These are phyloP conservation scores for Blastobotrys parvus DNA, from an alignment of 805 yeast genomes.

Conservation along the genomic window DNA sequence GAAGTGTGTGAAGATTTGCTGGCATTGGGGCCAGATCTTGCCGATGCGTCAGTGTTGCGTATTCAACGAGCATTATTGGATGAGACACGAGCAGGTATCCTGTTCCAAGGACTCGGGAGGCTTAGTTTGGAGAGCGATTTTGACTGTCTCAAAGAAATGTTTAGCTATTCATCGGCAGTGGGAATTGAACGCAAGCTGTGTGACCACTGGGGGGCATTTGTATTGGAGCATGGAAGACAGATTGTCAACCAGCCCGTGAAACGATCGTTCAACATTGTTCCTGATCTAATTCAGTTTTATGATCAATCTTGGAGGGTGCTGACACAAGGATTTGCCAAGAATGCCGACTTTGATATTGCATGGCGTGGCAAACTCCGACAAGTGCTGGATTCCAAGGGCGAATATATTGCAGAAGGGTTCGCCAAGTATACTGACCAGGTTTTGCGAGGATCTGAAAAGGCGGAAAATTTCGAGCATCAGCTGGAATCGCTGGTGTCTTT, in stretches of 20 bases:
- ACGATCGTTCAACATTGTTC: neutral
- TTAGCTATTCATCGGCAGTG: neutral
- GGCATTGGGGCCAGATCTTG: neutral
- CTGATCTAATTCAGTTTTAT: conserved; percentile 1
- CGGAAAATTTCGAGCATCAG: neutral
- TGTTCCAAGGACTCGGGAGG: neutral
- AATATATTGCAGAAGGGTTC: conserved; percentile 19
- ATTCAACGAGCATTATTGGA: neutral
- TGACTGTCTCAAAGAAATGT: neutral
- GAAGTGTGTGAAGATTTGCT: neutral
- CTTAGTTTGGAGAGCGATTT: neutral
- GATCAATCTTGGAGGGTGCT: neutral
- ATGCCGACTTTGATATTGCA: neutral
- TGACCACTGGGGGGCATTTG: neutral
- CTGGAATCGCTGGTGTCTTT: neutral
- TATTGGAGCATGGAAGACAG: neutral
- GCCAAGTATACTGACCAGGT: conserved; percentile 25
- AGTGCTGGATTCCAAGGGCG: neutral
- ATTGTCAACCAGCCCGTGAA: neutral
- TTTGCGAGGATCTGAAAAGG: conserved; percentile 12
- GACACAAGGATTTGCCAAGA: neutral
- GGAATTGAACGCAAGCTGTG: neutral
- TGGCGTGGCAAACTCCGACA: neutral
- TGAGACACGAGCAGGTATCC: neutral
- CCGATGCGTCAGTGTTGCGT: neutral